Evolutionary conservation across 495 filamentous ascomycete genomes (phyloP).

Genomic region (Aspergillus kassunensis): DNA sequence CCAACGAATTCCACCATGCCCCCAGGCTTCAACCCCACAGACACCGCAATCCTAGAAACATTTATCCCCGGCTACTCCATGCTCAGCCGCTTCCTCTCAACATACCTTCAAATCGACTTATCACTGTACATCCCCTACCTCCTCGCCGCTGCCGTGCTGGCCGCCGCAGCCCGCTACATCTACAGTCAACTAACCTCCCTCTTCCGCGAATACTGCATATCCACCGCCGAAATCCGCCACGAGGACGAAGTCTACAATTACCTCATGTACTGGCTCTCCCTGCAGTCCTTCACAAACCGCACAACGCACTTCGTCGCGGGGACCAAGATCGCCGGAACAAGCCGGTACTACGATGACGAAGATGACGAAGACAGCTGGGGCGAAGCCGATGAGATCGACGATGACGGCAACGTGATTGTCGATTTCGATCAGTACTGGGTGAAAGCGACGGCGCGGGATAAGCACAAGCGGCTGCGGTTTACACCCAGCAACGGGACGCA

Average conservation of each 20-base stretch:
- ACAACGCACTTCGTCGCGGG: slow-evolving; percentile 60
- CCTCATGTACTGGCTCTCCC: slow-evolving; percentile 65
- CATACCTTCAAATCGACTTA: slow-evolving; percentile 65
- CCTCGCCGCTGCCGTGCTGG: slow-evolving; percentile 46
- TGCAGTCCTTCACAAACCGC: slow-evolving; percentile 52
- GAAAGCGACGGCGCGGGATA: slow-evolving; percentile 40
- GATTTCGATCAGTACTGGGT: slow-evolving; percentile 46
- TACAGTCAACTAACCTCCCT: slow-evolving; percentile 36
- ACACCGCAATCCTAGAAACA: slow-evolving; percentile 57
- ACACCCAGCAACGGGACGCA: slow-evolving; percentile 63
- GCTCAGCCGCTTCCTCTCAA: slow-evolving; percentile 54
- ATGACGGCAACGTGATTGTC: slow-evolving; percentile 19
- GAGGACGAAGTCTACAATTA: slow-evolving; percentile 69
- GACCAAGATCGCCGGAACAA: slow-evolving; percentile 48
- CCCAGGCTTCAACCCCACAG: slow-evolving; percentile 16
- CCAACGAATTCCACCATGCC: slow-evolving; percentile 19
- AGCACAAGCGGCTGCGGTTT: slow-evolving; percentile 58
- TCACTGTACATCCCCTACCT: slow-evolving; percentile 64
- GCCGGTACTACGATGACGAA: slow-evolving; percentile 42
- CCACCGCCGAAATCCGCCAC: slow-evolving; percentile 58
- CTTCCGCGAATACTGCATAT: slow-evolving; percentile 35
- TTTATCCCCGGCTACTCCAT: slow-evolving; percentile 72
- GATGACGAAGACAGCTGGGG: slow-evolving; percentile 30
- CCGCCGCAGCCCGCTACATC: slow-evolving; percentile 48
- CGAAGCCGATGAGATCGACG: slow-evolving; percentile 42